Evolutionary conservation across 164 flowering plant genomes (phyloP).

Genomic region (Stephania yunnanensis): DNA sequence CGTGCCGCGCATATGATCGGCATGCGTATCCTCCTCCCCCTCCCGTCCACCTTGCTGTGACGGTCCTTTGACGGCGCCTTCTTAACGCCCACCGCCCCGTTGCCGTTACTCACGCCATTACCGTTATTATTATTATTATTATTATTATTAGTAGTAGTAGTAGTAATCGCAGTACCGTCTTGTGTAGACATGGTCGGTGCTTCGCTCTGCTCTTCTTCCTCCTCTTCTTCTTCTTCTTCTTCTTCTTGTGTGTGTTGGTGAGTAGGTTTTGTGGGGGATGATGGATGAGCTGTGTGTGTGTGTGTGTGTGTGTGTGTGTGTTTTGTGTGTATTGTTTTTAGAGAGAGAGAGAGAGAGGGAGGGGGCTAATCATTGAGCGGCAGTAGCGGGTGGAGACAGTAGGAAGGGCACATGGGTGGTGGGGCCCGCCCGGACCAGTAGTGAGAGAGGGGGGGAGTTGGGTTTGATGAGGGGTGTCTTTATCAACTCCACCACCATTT

Average conservation of each 20-base stretch:
- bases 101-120: slow-evolving; percentile 4
- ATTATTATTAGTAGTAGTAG: background rate
- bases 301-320: background rate
- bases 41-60: slow-evolving; percentile 77
- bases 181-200: background rate
- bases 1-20: slow-evolving; percentile 82
- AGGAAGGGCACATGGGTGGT: slow-evolving; percentile 12
- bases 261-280: background rate
- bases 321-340: background rate
- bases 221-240: too few relatives aligned
- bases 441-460: background rate
- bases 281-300: background rate
- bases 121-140: background rate
- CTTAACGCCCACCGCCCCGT: slow-evolving; percentile 1
- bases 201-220: too few relatives aligned
- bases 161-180: background rate
- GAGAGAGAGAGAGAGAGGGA: slow-evolving; percentile 6
- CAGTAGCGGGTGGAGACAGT: slow-evolving; percentile 12
- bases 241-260: background rate
- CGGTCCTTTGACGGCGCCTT: slow-evolving; percentile 71
- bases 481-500: background rate
- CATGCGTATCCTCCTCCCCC: slow-evolving; percentile 78
- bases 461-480: background rate
- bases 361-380: slow-evolving; percentile 10
- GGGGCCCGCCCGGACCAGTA: background rate